These are phyloP conservation scores for Phialemoniopsis sp. DNA, from an alignment of 2,329 filamentous ascomycete species.

Conservation along the genomic window DNA sequence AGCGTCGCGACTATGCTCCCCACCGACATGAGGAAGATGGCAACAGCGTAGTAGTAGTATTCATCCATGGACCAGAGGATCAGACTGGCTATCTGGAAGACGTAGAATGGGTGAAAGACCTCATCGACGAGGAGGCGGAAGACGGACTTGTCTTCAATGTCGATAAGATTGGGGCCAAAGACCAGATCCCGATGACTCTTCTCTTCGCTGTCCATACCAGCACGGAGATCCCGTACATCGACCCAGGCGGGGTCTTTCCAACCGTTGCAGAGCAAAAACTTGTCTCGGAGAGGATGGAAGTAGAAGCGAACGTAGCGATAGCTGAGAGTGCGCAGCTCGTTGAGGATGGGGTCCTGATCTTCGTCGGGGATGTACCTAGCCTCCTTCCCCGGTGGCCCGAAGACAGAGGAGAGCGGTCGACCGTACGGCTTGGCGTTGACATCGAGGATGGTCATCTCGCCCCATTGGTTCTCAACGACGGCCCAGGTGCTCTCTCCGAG, in stretches of 20 bases:
- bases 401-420: slow-evolving; percentile 56
- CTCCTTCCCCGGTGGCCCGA: slow-evolving; percentile 62
- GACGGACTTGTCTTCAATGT: slow-evolving; percentile 86
- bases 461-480: slow-evolving; percentile 95
- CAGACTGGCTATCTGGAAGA: slow-evolving; percentile 94
- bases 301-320: slow-evolving; percentile 94
- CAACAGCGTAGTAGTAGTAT: slow-evolving; percentile 96
- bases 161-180: slow-evolving; percentile 86
- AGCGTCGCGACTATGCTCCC: slow-evolving; percentile 88
- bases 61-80: slow-evolving; percentile 92
- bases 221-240: slow-evolving; percentile 67
- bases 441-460: slow-evolving; percentile 76
- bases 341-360: slow-evolving; percentile 75
- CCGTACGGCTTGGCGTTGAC: slow-evolving; percentile 54
- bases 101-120: slow-evolving; percentile 95
- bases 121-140: slow-evolving; percentile 85
- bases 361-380: slow-evolving; percentile 50
- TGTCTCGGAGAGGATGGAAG: slow-evolving; percentile 85
- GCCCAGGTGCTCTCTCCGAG: slow-evolving; percentile 83
- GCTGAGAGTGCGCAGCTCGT: slow-evolving; percentile 72
- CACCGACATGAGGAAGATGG: slow-evolving; percentile 92
- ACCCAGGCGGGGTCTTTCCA: slow-evolving; percentile 96
- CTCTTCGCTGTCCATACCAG: slow-evolving; percentile 84
- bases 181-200: slow-evolving; percentile 77
- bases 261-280: slow-evolving; percentile 78